A percentile compares a stretch with the other conserved stretches of the same genome.
Evolutionary conservation across 805 yeast species (phyloP).

Genomic region (Kregervanrija delftensis): DNA sequence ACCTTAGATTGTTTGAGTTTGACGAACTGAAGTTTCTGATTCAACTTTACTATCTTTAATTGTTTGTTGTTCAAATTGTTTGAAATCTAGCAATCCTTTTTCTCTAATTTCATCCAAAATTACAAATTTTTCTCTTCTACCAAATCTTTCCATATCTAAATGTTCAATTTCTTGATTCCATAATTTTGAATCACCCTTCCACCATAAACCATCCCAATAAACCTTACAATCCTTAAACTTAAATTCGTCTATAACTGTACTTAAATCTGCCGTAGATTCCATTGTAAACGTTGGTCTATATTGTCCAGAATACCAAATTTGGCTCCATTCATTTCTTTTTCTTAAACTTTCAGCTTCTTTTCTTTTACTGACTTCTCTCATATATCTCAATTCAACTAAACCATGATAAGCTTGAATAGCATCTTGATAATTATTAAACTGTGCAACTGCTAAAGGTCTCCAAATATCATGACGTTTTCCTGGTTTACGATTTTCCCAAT

Average conservation of each 20-base stretch:
- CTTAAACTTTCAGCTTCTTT: conserved; percentile 62
- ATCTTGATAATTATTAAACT: conserved; percentile 49
- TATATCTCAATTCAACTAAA: conserved; percentile 63
- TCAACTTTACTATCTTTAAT: too few relatives aligned
- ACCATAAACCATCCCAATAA: conserved; percentile 83
- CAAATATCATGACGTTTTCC: conserved; percentile 77
- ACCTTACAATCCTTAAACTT: conserved; percentile 39
- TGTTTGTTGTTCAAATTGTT: not conserved
- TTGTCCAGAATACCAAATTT: conserved; percentile 82
- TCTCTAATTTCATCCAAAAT: conserved; percentile 54
- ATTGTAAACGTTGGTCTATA: conserved; percentile 86
- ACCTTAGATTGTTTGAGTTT: too few relatives aligned
- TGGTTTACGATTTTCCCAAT: conserved; percentile 86
- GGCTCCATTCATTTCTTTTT: conserved; percentile 66
- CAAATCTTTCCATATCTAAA: conserved; percentile 45
- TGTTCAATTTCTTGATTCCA: conserved; percentile 69
- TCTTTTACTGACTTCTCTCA: conserved; percentile 57
- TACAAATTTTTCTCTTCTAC: conserved; percentile 62
- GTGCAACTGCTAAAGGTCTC: conserved; percentile 85
- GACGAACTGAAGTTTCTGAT: too few relatives aligned
- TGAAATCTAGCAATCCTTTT: conserved; percentile 19
- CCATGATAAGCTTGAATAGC: conserved; percentile 72
- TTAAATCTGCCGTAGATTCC: conserved; percentile 84
- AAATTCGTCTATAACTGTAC: conserved; percentile 61
- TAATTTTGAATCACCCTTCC: conserved; percentile 70